Evolutionary conservation across 2,329 filamentous ascomycete genomes (phyloP).

Genomic region (Cryphonectria parasitica): DNA sequence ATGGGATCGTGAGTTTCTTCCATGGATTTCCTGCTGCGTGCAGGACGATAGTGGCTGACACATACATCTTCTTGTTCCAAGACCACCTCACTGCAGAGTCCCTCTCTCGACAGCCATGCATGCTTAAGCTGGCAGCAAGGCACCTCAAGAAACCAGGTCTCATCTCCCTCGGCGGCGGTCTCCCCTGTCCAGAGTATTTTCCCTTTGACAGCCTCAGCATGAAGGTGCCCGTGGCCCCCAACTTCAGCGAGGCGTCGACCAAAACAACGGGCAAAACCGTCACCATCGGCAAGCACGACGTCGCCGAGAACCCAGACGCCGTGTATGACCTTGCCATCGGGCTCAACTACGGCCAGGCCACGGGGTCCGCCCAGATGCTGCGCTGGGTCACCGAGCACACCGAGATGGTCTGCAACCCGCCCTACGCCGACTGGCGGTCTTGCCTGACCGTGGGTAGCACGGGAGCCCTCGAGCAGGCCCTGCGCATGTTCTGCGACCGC

Average conservation of each 20-base stretch:
- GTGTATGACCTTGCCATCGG: constrained; percentile 80
- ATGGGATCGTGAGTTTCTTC: constrained; percentile 76
- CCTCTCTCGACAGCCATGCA: constrained; percentile 63
- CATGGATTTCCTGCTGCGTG: neutral
- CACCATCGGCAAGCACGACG: constrained; percentile 82
- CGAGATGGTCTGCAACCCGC: constrained; percentile 84
- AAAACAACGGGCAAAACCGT: constrained; percentile 62
- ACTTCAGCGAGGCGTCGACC: constrained; percentile 73
- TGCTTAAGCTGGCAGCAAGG: constrained; percentile 81
- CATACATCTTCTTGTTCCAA: constrained; percentile 32
- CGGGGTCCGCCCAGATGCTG: constrained; percentile 83
- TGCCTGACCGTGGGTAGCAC: constrained; percentile 86
- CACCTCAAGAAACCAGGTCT: constrained; percentile 80
- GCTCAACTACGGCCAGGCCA: constrained; percentile 91
- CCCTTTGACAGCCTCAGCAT: constrained; percentile 81
- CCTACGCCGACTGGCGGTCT: constrained; percentile 89
- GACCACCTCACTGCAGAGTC: constrained; percentile 67
- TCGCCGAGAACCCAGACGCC: constrained; percentile 49
- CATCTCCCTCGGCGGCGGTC: constrained; percentile 89
- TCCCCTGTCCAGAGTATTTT: constrained; percentile 89
- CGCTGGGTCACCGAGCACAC: constrained; percentile 95
- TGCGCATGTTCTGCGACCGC: constrained; percentile 77
- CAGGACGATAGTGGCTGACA: constrained; percentile 16
- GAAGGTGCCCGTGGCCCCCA: constrained; percentile 70
- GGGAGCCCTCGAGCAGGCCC: constrained; percentile 78